Evolutionary conservation across 2,329 filamentous ascomycete genomes (phyloP).

Genomic region (Pyrenophora graminea): DNA sequence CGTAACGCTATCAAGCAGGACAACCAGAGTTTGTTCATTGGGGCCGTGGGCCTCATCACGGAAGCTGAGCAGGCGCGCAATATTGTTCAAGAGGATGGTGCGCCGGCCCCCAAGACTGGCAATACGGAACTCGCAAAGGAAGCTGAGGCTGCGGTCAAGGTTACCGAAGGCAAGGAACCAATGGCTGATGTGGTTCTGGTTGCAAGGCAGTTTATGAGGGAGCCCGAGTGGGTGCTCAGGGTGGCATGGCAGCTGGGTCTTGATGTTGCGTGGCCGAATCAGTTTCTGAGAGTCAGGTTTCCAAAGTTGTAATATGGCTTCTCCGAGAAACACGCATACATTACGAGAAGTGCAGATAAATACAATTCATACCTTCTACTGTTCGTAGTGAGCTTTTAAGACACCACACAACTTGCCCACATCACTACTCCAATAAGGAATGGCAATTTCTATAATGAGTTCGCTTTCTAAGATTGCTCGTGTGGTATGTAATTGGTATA

Average conservation of each 20-base stretch:
- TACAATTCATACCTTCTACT: neutral
- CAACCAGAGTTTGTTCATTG: constrained; percentile 52
- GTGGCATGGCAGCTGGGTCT: constrained; percentile 56
- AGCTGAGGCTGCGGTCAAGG: constrained; percentile 36
- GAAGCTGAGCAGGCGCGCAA: constrained; percentile 56
- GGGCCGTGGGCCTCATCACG: constrained; percentile 59
- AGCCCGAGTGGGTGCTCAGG: constrained; percentile 59
- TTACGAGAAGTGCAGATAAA: neutral
- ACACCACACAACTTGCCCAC: neutral
- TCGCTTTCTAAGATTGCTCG: too few relatives aligned
- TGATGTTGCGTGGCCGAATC: constrained; percentile 54
- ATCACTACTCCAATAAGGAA: too few relatives aligned
- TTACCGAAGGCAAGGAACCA: constrained; percentile 44
- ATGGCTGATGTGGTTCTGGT: constrained; percentile 58
- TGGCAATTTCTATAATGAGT: too few relatives aligned
- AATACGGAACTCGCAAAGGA: constrained; percentile 33
- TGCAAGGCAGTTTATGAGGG: constrained; percentile 59
- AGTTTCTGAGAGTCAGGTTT: constrained; percentile 49
- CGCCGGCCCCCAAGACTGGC: constrained; percentile 9
- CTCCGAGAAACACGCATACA: neutral
- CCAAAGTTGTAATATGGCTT: constrained; percentile 27
- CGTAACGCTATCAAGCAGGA: constrained; percentile 45
- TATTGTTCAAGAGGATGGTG: constrained; percentile 46
- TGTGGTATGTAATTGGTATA: too few relatives aligned
- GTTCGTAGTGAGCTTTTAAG: neutral